Evolutionary conservation across 306 rosid species (phyloP).

Genomic region (Hylodesmum podocarpum): DNA sequence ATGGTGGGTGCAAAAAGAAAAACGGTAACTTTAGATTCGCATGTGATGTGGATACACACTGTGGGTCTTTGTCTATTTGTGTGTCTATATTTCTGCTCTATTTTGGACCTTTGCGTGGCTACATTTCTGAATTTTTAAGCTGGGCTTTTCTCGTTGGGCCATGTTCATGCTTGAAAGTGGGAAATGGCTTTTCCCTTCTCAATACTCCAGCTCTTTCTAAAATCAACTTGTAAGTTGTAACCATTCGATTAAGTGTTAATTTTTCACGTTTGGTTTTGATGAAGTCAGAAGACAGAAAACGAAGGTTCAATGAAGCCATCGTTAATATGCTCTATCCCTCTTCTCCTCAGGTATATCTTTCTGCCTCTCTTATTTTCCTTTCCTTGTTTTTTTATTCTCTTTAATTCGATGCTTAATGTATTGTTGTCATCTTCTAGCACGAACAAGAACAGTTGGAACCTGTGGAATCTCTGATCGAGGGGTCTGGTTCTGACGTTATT

Average conservation of each 20-base stretch:
- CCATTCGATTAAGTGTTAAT: neutral
- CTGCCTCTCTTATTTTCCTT: neutral
- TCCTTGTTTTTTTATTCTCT: neutral
- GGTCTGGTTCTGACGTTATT: conserved; percentile 20
- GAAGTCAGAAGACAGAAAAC: conserved; percentile 56
- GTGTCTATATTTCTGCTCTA: too few species aligned
- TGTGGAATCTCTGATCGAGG: neutral
- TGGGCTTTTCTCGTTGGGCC: too few species aligned
- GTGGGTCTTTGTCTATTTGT: too few species aligned
- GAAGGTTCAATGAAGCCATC: conserved; percentile 66
- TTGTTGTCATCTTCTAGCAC: neutral
- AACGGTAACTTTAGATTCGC: too few species aligned
- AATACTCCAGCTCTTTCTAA: too few species aligned
- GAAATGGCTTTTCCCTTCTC: too few species aligned
- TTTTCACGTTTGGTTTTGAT: conserved; percentile 21
- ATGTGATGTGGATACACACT: too few species aligned
- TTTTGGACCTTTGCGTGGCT: too few species aligned
- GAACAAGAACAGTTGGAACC: conserved; percentile 4
- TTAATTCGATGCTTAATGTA: neutral
- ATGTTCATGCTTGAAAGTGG: too few species aligned
- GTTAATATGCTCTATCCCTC: conserved; percentile 56
- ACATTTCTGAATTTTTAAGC: too few species aligned
- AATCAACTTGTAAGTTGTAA: too few species aligned
- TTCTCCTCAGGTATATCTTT: conserved; percentile 33
- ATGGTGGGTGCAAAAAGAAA: too few species aligned